Percentiles rank a stretch among this genome's conserved stretches.
Evolutionary conservation across 257 asterid genomes (phyloP).

Genomic region (Plantago ovata): DNA sequence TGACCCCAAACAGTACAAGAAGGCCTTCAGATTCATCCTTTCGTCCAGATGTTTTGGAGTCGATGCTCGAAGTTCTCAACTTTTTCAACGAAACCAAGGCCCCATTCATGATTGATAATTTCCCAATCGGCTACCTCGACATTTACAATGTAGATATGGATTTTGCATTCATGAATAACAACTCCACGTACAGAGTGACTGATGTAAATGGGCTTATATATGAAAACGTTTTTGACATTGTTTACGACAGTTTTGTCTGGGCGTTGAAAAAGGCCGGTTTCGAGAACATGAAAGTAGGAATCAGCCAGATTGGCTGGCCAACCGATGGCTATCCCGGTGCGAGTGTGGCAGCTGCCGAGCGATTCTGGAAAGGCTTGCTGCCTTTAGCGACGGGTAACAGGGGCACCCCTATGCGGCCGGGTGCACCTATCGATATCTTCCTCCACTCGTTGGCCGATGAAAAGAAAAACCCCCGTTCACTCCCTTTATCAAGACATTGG

Average conservation of each 20-base stretch:
- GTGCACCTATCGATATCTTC: slow-evolving; percentile 31
- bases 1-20: neutral
- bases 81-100: slow-evolving; percentile 32
- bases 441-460: slow-evolving; percentile 33
- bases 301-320: slow-evolving; percentile 59
- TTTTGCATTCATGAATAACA: slow-evolving; percentile 42
- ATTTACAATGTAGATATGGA: slow-evolving; percentile 33
- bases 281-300: slow-evolving; percentile 35
- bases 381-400: slow-evolving; percentile 33
- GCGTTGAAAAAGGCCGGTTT: slow-evolving; percentile 40
- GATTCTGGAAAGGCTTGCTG: slow-evolving; percentile 46
- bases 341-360: slow-evolving; percentile 27
- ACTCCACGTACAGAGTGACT: slow-evolving; percentile 5
- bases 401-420: slow-evolving; percentile 50
- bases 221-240: slow-evolving; percentile 47
- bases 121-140: slow-evolving; percentile 27
- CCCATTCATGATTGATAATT: slow-evolving; percentile 43
- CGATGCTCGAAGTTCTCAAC: slow-evolving; percentile 31
- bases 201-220: slow-evolving; percentile 38
- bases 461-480: slow-evolving; percentile 38
- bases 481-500: slow-evolving; percentile 51
- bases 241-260: slow-evolving; percentile 40
- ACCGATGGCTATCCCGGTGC: slow-evolving; percentile 43
- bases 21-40: slow-evolving; percentile 42
- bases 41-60: slow-evolving; percentile 42